Evolutionary conservation across 2,329 filamentous ascomycete genomes (phyloP), one percentile per base, ranked within the genome.

Genomic region (Arthrocladium fulminans): DNA sequence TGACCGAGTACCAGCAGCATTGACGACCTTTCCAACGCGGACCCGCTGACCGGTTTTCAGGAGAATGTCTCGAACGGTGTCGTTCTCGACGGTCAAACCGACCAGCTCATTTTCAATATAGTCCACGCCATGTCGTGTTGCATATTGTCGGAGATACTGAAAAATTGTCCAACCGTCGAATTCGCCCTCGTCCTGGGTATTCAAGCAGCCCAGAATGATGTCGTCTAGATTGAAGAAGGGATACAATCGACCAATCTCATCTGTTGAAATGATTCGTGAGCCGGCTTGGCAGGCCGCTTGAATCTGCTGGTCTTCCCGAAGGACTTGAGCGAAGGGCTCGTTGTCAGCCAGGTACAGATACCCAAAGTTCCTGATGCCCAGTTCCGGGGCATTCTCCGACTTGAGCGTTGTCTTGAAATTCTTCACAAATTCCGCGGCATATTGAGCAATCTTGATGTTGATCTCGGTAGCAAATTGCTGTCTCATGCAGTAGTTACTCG

Each of bases 401-500:
- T 23, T 12, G 6, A 40, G 15, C 15, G 23, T 40, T 13, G 17
- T 19, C 37, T 20, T 40, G 12, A 27, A 50, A 3, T 32, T 19
- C 7, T 49, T 51, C 9, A 54, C 49, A 29, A 54, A 55, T 1
- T 47, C 51, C 3, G 53, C 53, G 15, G 53, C 53, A 39, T 56
- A 56, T 30, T 54, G 52, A 6, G 54, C 54, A 22, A 56, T 56
- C 20, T 53, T 12, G 9, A 54, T 40, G 23, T 56, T 56, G 47
- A 56, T 54, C 12, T 38, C 24, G 15, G 52, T 54, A 22, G 54
- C 54, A 24, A 56, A 56, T 37, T 56, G 54, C 46, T 56, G 54
- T 13, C 52, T 46, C 50, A 56, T 53, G 35, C 54, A 56, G 22
- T 56, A 53, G 46, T 55, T 56, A 32, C 52, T 56, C 3, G 54